phyloP scores from a whole-genome alignment of 345 rosid species.

The Populus simonii region DNA sequence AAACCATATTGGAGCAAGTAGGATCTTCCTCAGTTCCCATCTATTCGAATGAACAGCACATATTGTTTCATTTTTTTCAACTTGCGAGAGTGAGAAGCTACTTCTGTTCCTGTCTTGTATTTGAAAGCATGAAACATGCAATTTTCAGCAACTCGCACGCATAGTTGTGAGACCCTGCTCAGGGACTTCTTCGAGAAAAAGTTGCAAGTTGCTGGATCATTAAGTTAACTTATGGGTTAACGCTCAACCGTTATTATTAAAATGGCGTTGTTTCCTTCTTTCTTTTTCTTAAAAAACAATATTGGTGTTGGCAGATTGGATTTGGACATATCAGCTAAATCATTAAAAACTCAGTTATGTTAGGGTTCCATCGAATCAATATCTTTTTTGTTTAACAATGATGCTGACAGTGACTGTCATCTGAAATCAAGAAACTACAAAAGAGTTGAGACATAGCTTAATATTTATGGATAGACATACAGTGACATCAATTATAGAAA shows the following conservation, averaged over 20 bases:
- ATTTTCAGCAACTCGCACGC: background rate
- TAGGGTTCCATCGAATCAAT: no score
- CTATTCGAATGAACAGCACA: background rate
- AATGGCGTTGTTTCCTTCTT: no score
- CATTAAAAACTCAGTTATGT: no score
- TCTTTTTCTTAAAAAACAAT: no score
- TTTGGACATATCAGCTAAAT: no score
- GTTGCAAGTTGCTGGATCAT: no score
- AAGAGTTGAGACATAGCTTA: background rate
- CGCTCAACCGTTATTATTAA: no score
- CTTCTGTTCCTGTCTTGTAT: background rate
- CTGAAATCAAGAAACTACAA: background rate
- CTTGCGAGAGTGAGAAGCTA: background rate
- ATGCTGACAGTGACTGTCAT: background rate
- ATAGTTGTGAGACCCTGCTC: no score
- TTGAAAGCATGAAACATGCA: background rate
- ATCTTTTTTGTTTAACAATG: no score
- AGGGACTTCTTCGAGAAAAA: no score
- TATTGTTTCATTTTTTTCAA: background rate
- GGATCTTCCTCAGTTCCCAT: background rate
- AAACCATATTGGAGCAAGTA: background rate
- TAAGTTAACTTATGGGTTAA: no score
- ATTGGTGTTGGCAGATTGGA: no score
- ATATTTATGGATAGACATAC: background rate
- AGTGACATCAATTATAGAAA: background rate